Base-by-base conservation (phyloP, 768 basidiomycete genomes). In the Candolleomyces eurysporus region DNA sequence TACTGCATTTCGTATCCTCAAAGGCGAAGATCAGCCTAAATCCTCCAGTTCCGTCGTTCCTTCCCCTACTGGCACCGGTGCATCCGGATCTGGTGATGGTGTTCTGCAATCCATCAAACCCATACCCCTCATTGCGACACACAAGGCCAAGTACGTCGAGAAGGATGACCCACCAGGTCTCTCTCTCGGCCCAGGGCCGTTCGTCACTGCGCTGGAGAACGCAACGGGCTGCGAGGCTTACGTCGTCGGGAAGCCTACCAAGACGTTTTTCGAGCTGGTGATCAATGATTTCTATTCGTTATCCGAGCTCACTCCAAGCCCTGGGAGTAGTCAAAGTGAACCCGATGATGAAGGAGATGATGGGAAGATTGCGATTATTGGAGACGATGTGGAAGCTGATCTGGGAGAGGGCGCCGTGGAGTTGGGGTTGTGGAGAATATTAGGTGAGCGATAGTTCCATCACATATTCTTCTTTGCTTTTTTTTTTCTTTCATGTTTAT, bases 101-200 rank as follows among this genome's bases (percentile, higher is more conserved):
- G 21, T 45, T 19, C 40, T 4, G 26, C 26, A 26, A 26, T 26
- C 8, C 4, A 26, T 31, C 54, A 45, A 39, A 5, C 45, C 43
- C 19, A 57, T 14, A 55, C 61, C 69, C 58, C 51, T 90, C 57
- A 82, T 90, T 31, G 86, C 84, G 0, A 83, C 88, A 0, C 87
- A 90, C 71, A 78, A 79, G 53, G 79, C 83, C 2, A 79, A 78
- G 58, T 88, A 82, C 71, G 69, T 86, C 30, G 74, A 83, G 64
- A 70, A 74, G 0, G 70, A 76, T 26, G 71, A 71, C 19, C 65
- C 76, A 5, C 78, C 82, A 32, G 82, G 78, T 0, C 77, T 90
- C 7, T 86, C 85, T 4, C 75, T 90, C 13, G 89, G 90, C 2
- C 86, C 88, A 0, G 89, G 90, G 0, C 87, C 89, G 2, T 91